A percentile compares a stretch with the other conserved stretches of the same genome.
Evolutionary conservation across 2,329 filamentous ascomycete species (phyloP).

Genomic region (Raffaelea albimanens): DNA sequence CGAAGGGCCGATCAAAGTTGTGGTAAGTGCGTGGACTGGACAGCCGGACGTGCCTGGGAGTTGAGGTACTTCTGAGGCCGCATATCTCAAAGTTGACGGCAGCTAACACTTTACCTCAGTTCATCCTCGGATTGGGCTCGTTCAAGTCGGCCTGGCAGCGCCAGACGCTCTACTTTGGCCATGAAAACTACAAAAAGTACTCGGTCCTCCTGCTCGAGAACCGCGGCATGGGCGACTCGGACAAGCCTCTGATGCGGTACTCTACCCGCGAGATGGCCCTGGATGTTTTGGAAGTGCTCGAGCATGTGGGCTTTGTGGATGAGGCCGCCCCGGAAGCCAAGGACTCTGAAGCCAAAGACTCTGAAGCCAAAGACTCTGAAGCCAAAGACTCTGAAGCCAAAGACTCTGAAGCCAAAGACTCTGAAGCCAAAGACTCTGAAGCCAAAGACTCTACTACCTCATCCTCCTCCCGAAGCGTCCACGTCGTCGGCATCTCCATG

Average conservation of each 20-base stretch:
- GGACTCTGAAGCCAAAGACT: neutral
- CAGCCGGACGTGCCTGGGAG: neutral
- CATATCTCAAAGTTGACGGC: neutral
- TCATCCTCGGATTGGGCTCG: constrained; percentile 73
- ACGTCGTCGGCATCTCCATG: constrained; percentile 73
- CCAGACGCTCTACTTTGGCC: constrained; percentile 74
- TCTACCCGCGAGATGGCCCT: constrained; percentile 77
- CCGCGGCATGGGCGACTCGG: constrained; percentile 71
- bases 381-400: neutral
- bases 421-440: neutral
- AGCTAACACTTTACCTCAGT: constrained; percentile 41
- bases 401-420: neutral
- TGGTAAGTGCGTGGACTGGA: constrained; percentile 46
- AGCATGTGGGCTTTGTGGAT: constrained; percentile 50
- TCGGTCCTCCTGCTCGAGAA: constrained; percentile 74
- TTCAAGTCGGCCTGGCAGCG: constrained; percentile 66
- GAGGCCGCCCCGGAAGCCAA: neutral
- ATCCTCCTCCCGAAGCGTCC: constrained; percentile 27
- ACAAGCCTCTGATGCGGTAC: constrained; percentile 69
- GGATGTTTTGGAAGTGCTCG: constrained; percentile 61
- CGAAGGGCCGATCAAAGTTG: constrained; percentile 58
- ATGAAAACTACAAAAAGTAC: constrained; percentile 57
- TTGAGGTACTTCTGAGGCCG: too few relatives aligned
- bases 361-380: neutral
- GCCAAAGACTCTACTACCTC: neutral